Conservation (phyloP, 192 early-diverging fungal genomes). For the Spinellus fusiger region DNA sequence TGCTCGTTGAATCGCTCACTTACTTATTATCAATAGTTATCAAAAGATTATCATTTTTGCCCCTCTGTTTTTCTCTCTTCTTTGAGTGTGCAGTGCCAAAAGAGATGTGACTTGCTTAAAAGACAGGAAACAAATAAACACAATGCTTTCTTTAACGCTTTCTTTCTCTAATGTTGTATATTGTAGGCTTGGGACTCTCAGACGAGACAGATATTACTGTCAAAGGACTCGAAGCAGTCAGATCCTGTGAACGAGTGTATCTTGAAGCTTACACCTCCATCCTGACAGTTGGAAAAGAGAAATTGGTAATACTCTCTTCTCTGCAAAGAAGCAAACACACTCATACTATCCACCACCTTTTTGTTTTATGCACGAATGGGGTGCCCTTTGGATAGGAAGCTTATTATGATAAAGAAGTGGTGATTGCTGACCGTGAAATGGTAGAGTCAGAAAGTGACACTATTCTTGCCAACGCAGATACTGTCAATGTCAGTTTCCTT, state of each 20-base stretch:
- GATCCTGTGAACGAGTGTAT: conserved; percentile 81
- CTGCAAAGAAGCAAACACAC: not conserved
- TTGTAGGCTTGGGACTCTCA: conserved; percentile 89
- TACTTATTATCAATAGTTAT: no score
- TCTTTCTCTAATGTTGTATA: conserved; percentile 57
- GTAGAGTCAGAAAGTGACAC: conserved; percentile 88
- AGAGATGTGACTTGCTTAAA: no score
- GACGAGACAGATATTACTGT: conserved; percentile 97
- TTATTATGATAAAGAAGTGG: conserved; percentile 81
- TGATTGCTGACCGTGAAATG: conserved; percentile 94
- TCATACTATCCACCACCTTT: not conserved
- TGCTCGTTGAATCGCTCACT: no score
- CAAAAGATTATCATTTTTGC: no score
- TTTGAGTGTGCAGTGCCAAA: no score
- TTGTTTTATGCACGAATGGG: not conserved
- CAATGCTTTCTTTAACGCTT: not conserved
- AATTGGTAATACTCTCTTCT: conserved; percentile 52
- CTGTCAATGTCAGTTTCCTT: conserved; percentile 86
- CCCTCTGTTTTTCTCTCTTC: no score
- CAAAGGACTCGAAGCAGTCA: conserved; percentile 92
- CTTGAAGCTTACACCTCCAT: conserved; percentile 96
- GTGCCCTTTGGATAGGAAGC: conserved; percentile 53
- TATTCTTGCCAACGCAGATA: conserved; percentile 85
- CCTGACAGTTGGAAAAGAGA: conserved; percentile 77
- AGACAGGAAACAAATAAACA: no score